Base-by-base conservation (phyloP, 352 stramenopile species). In the Pythium chondricola region DNA sequence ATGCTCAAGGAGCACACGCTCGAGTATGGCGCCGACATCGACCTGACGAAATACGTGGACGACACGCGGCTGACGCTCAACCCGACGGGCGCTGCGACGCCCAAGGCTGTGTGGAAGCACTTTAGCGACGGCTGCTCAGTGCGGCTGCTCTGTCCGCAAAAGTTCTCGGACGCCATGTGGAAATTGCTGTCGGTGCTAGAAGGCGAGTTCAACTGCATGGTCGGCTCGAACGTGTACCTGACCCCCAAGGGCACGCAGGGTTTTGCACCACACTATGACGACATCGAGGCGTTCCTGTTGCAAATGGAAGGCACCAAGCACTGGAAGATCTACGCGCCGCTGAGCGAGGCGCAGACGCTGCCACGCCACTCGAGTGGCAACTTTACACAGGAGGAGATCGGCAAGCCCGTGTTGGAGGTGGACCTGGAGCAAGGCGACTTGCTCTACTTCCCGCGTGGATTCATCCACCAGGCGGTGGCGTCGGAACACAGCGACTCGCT, bases 181-280 rank as follows among this genome's bases (percentile, higher is more conserved):
- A 75, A 91, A 33, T 63, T 98, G 44, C 64, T 98, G n/a, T 91
- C 85, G 13, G 83, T 86, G n/a, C 65, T 98, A 5, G 95, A 98
- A 66, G 71, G 74, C 37, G 86, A 97, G 67, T 98, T 91, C 56
- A 85, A 86, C 43, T 97, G 87, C 48, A 97, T 97, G 85, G 88
- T 95, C 10, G 94, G 94, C 48, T 77, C 85, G 21, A 98, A 98
- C 65, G 85, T 85, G 13, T 98, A 98, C 65, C 65, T 98, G 27
- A 98, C 95, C 8, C 91, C 93, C 11, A 67, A 84, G 30, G 73
- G 74, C 37, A 96, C 88, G 11, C 93, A 98, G 71, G 95, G 95
- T 11, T 98, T 98, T 73, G 93, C 93, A n/a, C 93, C 95, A 4
- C 95, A 98, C 67, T 98, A 97, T 48, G 95, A 98, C 50, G 93